A percentile compares a stretch with the other conserved stretches of the same genome.
Conservation (phyloP, 2,329 filamentous ascomycete species). For the Aspergillus novoparasiticus region DNA sequence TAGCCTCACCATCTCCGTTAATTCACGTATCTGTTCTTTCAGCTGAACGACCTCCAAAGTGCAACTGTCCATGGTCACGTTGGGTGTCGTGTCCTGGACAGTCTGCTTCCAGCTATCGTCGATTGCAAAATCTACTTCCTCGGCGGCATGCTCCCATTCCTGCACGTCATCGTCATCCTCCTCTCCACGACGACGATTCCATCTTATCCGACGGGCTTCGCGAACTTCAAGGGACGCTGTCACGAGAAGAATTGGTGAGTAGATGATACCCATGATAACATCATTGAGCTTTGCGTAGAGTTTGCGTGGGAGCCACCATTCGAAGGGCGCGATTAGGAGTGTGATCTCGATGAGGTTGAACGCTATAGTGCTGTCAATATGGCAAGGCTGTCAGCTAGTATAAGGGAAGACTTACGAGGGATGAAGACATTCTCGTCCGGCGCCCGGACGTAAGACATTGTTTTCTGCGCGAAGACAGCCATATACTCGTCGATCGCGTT, state of each 20-base stretch:
- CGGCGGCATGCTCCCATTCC: constrained; percentile 85
- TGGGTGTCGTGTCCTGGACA: constrained; percentile 73
- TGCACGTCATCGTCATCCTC: constrained; percentile 86
- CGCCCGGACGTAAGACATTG: constrained; percentile 93
- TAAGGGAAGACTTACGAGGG: constrained; percentile 56
- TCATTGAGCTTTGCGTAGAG: constrained; percentile 84
- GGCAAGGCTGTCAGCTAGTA: not conserved
- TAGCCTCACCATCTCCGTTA: constrained; percentile 65
- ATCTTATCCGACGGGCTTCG: constrained; percentile 66
- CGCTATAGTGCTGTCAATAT: constrained; percentile 42
- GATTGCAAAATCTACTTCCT: constrained; percentile 73
- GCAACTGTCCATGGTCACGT: constrained; percentile 77
- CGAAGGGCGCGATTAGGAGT: constrained; percentile 74
- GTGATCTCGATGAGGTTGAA: constrained; percentile 93
- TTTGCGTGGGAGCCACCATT: constrained; percentile 88
- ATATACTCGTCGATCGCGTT: constrained; percentile 95
- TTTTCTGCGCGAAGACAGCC: constrained; percentile 89
- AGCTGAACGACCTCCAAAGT: constrained; percentile 63
- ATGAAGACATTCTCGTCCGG: constrained; percentile 99
- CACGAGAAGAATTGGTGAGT: constrained; percentile 78
- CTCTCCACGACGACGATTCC: constrained; percentile 77
- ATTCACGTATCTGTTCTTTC: constrained; percentile 58
- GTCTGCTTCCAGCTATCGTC: constrained; percentile 80
- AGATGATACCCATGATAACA: constrained; percentile 80
- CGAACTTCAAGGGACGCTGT: constrained; percentile 73